A percentile compares a stretch with the other conserved stretches of the same genome.
phyloP scores from a whole-genome alignment of 306 rosid species.

The Begonia loranthoides region DNA sequence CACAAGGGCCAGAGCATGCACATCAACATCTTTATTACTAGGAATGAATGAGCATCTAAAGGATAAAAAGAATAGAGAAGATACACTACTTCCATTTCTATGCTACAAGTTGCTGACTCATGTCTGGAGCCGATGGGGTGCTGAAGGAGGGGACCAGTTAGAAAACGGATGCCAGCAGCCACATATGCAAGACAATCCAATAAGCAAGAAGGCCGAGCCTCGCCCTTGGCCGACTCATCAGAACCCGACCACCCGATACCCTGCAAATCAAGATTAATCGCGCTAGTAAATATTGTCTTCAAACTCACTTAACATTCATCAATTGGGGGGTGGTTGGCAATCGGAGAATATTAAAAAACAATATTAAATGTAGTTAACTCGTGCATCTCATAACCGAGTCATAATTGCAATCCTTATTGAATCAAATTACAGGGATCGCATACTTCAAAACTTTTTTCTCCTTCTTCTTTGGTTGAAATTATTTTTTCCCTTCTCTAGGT shows the following conservation, averaged over 20 bases:
- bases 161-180: conserved; percentile 75
- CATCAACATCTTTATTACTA: conserved; percentile 3
- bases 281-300: not conserved
- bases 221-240: conserved; percentile 87
- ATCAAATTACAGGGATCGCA: too few relatives aligned
- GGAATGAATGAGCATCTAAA: not conserved
- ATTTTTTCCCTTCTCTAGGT: too few relatives aligned
- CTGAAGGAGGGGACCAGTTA: conserved; percentile 17
- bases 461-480: too few relatives aligned
- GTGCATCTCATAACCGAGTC: not conserved
- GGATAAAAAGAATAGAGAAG: conserved; percentile 1
- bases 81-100: conserved; percentile 10
- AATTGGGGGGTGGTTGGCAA: not conserved
- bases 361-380: not conserved
- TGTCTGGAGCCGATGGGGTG: conserved; percentile 11
- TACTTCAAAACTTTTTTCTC: too few relatives aligned
- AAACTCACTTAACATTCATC: not conserved
- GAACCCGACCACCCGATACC: conserved; percentile 79
- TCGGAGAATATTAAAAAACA: not conserved
- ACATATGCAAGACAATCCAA: conserved; percentile 62
- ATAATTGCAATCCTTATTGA: too few relatives aligned
- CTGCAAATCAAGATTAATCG: conserved; percentile 24
- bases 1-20: conserved; percentile 5
- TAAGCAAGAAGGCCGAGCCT: conserved; percentile 78
- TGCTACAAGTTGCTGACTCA: conserved; percentile 42